Conservation (phyloP, 1,284 basidiomycete species). For the Cutaneotrichosporon spelunceum region DNA sequence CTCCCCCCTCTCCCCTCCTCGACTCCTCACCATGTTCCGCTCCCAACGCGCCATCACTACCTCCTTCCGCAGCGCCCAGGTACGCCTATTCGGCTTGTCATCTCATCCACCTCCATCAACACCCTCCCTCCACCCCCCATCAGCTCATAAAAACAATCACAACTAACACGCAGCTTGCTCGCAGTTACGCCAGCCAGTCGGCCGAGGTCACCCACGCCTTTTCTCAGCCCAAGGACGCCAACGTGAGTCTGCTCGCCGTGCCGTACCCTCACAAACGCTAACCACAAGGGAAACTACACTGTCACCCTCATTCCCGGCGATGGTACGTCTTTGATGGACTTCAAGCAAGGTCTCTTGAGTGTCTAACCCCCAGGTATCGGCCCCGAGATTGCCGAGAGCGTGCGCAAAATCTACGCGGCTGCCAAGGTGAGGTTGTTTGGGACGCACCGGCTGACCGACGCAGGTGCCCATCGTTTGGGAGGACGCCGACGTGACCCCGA, state of each 20-base stretch:
- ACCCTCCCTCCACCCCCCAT: neutral
- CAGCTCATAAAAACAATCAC: neutral
- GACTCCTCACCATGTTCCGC: constrained; percentile 7
- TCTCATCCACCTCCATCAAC: neutral
- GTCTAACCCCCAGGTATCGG: constrained; percentile 71
- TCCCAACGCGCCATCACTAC: constrained; percentile 10
- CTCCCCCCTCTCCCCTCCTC: neutral
- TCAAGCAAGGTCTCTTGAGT: constrained; percentile 6
- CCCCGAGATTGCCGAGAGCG: constrained; percentile 93
- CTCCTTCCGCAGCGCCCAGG: constrained; percentile 9
- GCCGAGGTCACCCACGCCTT: constrained; percentile 73
- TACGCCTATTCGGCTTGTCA: too few species aligned
- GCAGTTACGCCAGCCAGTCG: constrained; percentile 55
- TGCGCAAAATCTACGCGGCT: constrained; percentile 88
- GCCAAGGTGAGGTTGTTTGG: constrained; percentile 61
- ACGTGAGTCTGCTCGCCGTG: constrained; percentile 58
- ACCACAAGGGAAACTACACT: constrained; percentile 80
- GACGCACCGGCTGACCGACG: constrained; percentile 1
- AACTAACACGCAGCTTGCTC: constrained; percentile 32
- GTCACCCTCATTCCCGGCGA: constrained; percentile 41
- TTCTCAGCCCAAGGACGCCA: constrained; percentile 77
- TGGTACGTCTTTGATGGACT: constrained; percentile 23
- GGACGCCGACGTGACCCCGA: constrained; percentile 93
- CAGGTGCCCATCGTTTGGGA: constrained; percentile 98
- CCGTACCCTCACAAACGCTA: constrained; percentile 5